These are phyloP conservation scores for Umbelopsis sp. DNA, from an alignment of 371 early-diverging fungal genomes.

Conservation along the genomic window DNA sequence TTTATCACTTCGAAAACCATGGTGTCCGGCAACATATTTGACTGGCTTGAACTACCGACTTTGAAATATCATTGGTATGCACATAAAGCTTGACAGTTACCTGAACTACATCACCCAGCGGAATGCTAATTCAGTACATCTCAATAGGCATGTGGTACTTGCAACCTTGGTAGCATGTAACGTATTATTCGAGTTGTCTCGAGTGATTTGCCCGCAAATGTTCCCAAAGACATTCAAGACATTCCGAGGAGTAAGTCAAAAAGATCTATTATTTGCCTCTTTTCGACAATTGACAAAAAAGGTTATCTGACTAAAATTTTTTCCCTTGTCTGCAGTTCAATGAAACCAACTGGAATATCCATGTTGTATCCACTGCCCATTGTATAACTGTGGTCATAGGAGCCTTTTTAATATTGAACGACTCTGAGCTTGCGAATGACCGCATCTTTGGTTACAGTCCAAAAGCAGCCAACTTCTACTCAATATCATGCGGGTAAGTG, in stretches of 20 bases:
- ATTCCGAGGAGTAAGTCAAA: slow-evolving; percentile 52
- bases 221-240: slow-evolving; percentile 67
- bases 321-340: slow-evolving; percentile 36
- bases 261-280: slow-evolving; percentile 4
- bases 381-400: slow-evolving; percentile 59
- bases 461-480: slow-evolving; percentile 76
- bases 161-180: slow-evolving; percentile 50
- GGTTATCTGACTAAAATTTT: background rate
- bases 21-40: slow-evolving; percentile 25
- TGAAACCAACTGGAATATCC: slow-evolving; percentile 74
- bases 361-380: slow-evolving; percentile 69
- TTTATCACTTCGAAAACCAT: background rate
- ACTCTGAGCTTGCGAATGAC: slow-evolving; percentile 65
- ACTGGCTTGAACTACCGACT: slow-evolving; percentile 38
- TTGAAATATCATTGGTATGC: slow-evolving; percentile 48
- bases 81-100: no score
- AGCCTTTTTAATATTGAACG: slow-evolving; percentile 61
- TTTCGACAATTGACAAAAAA: slow-evolving; percentile 24
- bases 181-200: slow-evolving; percentile 60
- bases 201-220: slow-evolving; percentile 54
- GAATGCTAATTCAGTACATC: slow-evolving; percentile 21
- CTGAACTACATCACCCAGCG: no score
- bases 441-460: slow-evolving; percentile 77
- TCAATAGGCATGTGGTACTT: slow-evolving; percentile 41
- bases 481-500: slow-evolving; percentile 81